phyloP scores from a whole-genome alignment of 2,329 filamentous ascomycete species.

The Pseudodiploospora longispora region DNA sequence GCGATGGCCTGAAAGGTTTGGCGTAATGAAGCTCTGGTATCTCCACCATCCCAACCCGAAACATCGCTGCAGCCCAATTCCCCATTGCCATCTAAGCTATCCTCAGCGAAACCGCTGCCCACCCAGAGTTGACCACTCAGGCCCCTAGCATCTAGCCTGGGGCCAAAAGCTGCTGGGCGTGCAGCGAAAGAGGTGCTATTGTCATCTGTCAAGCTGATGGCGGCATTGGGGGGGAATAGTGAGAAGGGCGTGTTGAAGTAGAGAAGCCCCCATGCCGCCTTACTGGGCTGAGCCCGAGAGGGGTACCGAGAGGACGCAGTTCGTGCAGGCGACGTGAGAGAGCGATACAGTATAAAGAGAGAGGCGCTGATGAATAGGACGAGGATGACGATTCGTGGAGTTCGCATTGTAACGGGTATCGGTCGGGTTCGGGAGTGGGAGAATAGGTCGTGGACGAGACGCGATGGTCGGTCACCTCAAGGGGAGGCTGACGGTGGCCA shows the following conservation, averaged over 20 bases:
- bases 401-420: conserved; percentile 37
- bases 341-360: conserved; percentile 48
- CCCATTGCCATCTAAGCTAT: conserved; percentile 61
- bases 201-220: conserved; percentile 93
- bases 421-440: not conserved
- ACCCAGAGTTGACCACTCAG: conserved; percentile 90
- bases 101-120: conserved; percentile 83
- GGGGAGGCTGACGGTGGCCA: conserved; percentile 7
- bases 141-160: conserved; percentile 63
- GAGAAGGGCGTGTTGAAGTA: conserved; percentile 71
- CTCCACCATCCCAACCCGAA: conserved; percentile 70
- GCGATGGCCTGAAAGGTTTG: conserved; percentile 25
- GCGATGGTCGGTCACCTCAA: conserved; percentile 4
- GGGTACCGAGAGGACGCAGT: conserved; percentile 16
- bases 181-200: conserved; percentile 97
- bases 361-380: conserved; percentile 44
- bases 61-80: conserved; percentile 95
- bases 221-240: conserved; percentile 88
- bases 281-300: conserved; percentile 13
- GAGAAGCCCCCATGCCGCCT: conserved; percentile 41
- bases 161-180: conserved; percentile 87
- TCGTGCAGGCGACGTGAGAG: conserved; percentile 33
- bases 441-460: not conserved
- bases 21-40: conserved; percentile 36
- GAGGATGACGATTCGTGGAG: conserved; percentile 46